Evolutionary conservation across 2,329 filamentous ascomycete genomes (phyloP).

Genomic region (Epichloe aotearoae): DNA sequence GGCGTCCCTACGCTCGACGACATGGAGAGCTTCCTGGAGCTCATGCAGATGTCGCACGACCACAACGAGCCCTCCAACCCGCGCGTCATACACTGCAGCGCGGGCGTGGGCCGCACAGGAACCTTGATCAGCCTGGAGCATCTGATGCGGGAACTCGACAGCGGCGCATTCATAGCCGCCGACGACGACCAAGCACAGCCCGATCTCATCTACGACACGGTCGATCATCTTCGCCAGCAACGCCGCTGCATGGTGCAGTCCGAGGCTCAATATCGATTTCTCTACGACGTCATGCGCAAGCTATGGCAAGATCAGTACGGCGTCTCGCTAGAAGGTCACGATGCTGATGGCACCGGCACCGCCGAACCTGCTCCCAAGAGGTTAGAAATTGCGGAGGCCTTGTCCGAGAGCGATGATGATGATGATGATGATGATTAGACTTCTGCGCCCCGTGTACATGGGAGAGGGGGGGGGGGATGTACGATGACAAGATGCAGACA

Average conservation of each 20-base stretch:
- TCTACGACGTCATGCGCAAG: slow-evolving; percentile 75
- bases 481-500: neutral
- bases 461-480: neutral
- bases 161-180: slow-evolving; percentile 43
- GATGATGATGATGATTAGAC: neutral
- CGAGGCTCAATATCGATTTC: slow-evolving; percentile 69
- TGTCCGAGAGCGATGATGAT: slow-evolving; percentile 9
- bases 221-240: slow-evolving; percentile 73
- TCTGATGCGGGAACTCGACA: slow-evolving; percentile 67
- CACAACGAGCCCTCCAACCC: slow-evolving; percentile 44
- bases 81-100: slow-evolving; percentile 76
- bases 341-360: slow-evolving; percentile 20
- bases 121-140: slow-evolving; percentile 97
- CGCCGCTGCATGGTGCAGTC: slow-evolving; percentile 93
- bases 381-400: slow-evolving; percentile 36
- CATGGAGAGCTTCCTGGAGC: slow-evolving; percentile 51
- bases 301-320: slow-evolving; percentile 56
- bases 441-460: neutral
- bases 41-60: slow-evolving; percentile 54
- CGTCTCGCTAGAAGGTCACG: slow-evolving; percentile 16
- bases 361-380: slow-evolving; percentile 39
- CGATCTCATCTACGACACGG: slow-evolving; percentile 66
- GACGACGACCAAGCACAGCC: slow-evolving; percentile 36
- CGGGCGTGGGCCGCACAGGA: slow-evolving; percentile 84
- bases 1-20: slow-evolving; percentile 61